Base-by-base conservation (phyloP, 108 stramenopile genomes). In the Pseudonitzschia multiseries region DNA sequence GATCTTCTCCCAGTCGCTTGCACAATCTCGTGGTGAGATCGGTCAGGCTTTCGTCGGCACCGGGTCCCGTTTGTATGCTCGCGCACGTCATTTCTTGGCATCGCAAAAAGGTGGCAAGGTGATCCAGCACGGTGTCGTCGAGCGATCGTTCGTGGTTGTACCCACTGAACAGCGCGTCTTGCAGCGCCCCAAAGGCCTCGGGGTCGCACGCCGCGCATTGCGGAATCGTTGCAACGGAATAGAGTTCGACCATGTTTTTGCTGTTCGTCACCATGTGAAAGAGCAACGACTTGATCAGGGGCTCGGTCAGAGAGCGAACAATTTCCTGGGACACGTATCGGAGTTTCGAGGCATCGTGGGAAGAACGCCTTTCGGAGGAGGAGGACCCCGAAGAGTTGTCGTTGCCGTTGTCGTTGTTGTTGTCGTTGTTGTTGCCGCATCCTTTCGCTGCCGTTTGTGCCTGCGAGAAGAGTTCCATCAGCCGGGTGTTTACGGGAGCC, bases 251-350 rank as follows among this genome's bases (percentile, higher is more conserved):
- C 53, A 65, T 70, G 54, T 88, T 78, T 41, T 59, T 72, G 70
- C 86, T 78, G 57, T 78, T 77, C 62, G 62, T 60, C 33, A 64
- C 27, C 53, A 82, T 72, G 59, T 83, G 77, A 56, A 70, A 76
- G 10, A 89, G 67, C 6, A 94, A 79, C 21, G 79, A 70, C 57
- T 84, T 81, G 15, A 94, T 60, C 17, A 94, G 74, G 0, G 87
- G 84, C 18, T 83, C 76, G 17, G 79, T 80, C 83, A 94, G 69
- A 2, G 68, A n/a, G 44, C 78, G 70, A 12, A 85, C 71, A 21
- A 89, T 79, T 13, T 85, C 74, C 24, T 82, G 77, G 42, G 81
- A 77, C 5, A 72, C 42, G 57, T 65, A 69, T 33, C 75, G 14
- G 18, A 48, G 46, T 48, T 48, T 48, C 18, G 46, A 18, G 14